A percentile compares a stretch with the other conserved stretches of the same genome.
phyloP scores from a whole-genome alignment of 2,329 filamentous ascomycete genomes.

The Talaromyces atroroseus region DNA sequence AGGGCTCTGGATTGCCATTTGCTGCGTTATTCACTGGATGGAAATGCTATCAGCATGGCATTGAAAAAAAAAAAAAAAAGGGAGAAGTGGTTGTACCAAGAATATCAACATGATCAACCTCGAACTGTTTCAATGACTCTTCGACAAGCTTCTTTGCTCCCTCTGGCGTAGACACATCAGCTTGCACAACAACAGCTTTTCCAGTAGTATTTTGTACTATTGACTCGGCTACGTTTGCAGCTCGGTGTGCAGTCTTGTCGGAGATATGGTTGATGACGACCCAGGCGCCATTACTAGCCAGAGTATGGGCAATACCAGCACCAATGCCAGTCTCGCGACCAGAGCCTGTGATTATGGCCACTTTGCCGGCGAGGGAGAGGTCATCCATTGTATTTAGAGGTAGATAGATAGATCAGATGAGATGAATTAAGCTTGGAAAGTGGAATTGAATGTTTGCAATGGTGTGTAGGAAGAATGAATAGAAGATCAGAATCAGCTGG shows the following conservation, averaged over 20 bases:
- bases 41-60: not conserved
- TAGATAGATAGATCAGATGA: not conserved
- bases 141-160: slow-evolving; percentile 16
- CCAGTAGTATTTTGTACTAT: slow-evolving; percentile 15
- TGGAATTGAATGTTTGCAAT: not conserved
- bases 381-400: slow-evolving; percentile 15
- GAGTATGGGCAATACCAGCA: slow-evolving; percentile 26
- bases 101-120: slow-evolving; percentile 20
- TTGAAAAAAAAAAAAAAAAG: not conserved
- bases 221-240: slow-evolving; percentile 15
- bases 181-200: slow-evolving; percentile 19
- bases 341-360: slow-evolving; percentile 35
- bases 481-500: not conserved
- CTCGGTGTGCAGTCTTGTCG: slow-evolving; percentile 15
- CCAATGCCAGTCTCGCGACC: slow-evolving; percentile 32
- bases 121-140: slow-evolving; percentile 10
- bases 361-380: slow-evolving; percentile 29
- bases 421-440: not conserved
- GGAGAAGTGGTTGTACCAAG: slow-evolving; percentile 15
- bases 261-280: slow-evolving; percentile 25
- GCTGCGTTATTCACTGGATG: slow-evolving; percentile 21
- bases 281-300: slow-evolving; percentile 25
- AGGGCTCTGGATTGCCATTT: slow-evolving; percentile 7
- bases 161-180: slow-evolving; percentile 16
- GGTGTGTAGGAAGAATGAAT: not conserved